phyloP scores from a whole-genome alignment of 495 filamentous ascomycete genomes.

The Trichoderma gamsii region DNA sequence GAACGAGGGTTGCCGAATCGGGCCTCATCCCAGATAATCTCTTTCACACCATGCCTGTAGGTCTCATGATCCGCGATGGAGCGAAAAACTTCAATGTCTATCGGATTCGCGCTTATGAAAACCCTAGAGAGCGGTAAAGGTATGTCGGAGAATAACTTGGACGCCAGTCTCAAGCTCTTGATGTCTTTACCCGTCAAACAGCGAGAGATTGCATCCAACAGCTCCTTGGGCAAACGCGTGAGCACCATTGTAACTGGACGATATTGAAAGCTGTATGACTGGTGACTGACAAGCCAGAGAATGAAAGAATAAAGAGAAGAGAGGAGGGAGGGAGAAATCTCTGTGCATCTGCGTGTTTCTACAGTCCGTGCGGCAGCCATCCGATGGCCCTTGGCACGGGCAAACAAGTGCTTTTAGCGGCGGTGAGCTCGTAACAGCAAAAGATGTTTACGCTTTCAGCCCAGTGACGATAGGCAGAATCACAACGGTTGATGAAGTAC shows the following conservation, averaged over 20 bases:
- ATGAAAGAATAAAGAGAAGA: too few species aligned
- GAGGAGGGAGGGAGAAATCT: too few species aligned
- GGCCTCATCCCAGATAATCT: constrained; percentile 31
- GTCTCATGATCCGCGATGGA: constrained; percentile 26
- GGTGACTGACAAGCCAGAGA: too few species aligned
- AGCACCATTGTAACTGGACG: neutral
- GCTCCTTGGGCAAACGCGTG: neutral
- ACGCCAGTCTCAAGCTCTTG: neutral
- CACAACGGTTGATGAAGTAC: too few species aligned
- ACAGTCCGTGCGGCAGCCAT: too few species aligned
- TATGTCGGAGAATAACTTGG: neutral
- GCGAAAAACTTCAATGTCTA: constrained; percentile 23
- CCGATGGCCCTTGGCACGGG: too few species aligned
- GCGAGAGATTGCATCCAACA: neutral
- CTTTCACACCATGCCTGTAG: constrained; percentile 21
- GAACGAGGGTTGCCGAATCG: neutral
- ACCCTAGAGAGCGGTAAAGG: neutral
- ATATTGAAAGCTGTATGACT: neutral
- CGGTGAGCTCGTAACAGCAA: too few species aligned
- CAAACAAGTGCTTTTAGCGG: too few species aligned
- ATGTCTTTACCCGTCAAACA: neutral
- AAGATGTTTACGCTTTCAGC: too few species aligned
- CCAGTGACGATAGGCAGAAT: too few species aligned
- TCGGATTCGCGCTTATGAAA: neutral
- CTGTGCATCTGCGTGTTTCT: too few species aligned